Evolutionary conservation across 306 rosid species (phyloP).

Genomic region (Trichosanthes cucumerina): DNA sequence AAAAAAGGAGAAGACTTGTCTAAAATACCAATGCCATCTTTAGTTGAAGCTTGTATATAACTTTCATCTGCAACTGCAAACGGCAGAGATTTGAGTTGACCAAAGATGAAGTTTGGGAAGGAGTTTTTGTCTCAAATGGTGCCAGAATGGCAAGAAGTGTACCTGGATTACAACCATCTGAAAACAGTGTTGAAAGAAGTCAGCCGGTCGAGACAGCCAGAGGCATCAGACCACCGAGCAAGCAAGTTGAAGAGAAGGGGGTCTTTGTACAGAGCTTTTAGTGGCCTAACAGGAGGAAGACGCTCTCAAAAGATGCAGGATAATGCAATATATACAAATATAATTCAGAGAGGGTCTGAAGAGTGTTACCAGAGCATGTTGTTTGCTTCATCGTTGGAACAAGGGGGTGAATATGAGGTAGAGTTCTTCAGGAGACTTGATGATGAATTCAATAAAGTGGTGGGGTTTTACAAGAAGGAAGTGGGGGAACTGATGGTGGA

Average conservation of each 20-base stretch:
- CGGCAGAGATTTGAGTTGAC: not conserved
- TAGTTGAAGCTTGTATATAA: no score
- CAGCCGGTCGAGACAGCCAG: conserved; percentile 1
- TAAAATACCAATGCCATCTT: not conserved
- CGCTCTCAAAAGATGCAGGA: conserved; percentile 25
- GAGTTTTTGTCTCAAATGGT: conserved; percentile 59
- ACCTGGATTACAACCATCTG: conserved; percentile 52
- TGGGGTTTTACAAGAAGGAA: conserved; percentile 35
- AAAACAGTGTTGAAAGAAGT: conserved; percentile 40
- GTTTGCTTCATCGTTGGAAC: conserved; percentile 22
- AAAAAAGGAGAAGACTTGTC: not conserved
- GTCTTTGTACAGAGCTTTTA: conserved; percentile 56
- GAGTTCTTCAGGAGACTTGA: conserved; percentile 50
- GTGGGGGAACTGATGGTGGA: conserved; percentile 37
- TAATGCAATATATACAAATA: conserved; percentile 27
- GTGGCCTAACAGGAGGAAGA: conserved; percentile 36
- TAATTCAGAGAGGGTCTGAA: conserved; percentile 23
- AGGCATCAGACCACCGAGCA: conserved; percentile 3
- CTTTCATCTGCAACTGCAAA: not conserved
- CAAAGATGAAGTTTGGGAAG: conserved; percentile 69
- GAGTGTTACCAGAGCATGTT: conserved; percentile 34
- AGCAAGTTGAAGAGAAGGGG: conserved; percentile 31
- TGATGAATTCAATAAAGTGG: conserved; percentile 58
- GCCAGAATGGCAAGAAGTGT: conserved; percentile 74
- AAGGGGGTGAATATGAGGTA: conserved; percentile 32